Evolutionary conservation across 768 basidiomycete genomes (phyloP), one percentile per base, ranked within the genome.

Genomic region (Kwoniella shandongensis): DNA sequence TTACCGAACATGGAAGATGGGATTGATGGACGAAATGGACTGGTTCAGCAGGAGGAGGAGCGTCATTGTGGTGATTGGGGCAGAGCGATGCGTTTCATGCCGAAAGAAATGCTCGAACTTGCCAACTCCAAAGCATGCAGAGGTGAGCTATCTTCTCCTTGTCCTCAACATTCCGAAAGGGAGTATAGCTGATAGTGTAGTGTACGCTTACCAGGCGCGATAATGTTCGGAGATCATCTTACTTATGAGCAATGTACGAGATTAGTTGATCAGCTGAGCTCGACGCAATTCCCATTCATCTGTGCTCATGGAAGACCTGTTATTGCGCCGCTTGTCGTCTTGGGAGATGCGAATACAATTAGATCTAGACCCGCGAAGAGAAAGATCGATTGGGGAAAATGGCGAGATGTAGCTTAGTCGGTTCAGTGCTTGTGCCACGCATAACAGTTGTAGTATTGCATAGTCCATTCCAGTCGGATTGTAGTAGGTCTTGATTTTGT

Each of bases 61-160:
- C 2, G 56, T 17, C 18, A 18, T 12, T 5, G 42, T 30, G 42
- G 6, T 90, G 90, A 91, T 77, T 88, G 67, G 83, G 82, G 69
- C 85, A 84, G 42, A 36, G 54, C 59, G 3, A 74, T 93, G 38
- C 83, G 88, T 23, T 85, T 83, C 81, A 92, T 89, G 74, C 96
- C 96, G n/a, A 81, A 80, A 48, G 84, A 83, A 51, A 80, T 98
- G 49, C 76, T 92, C 13, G 89, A 92, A 32, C 77, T 99, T 61
- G 80, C 91, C 65, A 93, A 97, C 75, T 96, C 92, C 10, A 93
- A 91, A 78, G 96, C 96, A 22, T 99, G 96, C 71, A 81, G 96
- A 79, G 93, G 94, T 87, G 71, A 63, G 82, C 73, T 49, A 46
- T 54, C 51, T 49, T 56, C 44, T 39, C 6, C 20, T 15, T 22